A percentile compares a stretch with the other conserved stretches of the same genome.
These are phyloP conservation scores for Cladosporium sp. DNA, from an alignment of 2,329 filamentous ascomycete species.

Conservation along the genomic window DNA sequence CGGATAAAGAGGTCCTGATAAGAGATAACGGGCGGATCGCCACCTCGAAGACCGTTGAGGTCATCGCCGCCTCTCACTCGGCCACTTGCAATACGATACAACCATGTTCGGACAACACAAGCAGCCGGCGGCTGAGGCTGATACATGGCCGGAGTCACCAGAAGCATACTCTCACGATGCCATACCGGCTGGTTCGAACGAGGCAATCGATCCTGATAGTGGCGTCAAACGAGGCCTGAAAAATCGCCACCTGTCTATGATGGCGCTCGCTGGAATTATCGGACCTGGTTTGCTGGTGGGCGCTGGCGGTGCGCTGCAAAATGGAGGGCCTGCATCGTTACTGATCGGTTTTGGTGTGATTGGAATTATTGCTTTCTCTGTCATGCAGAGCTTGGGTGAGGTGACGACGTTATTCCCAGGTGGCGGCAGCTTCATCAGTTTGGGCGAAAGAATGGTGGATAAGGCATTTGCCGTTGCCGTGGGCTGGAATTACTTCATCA, in stretches of 20 bases:
- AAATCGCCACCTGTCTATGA: slow-evolving; percentile 62
- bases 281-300: slow-evolving; percentile 67
- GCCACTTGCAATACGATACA: neutral
- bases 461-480: slow-evolving; percentile 65
- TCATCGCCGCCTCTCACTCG: neutral
- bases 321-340: slow-evolving; percentile 66
- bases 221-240: slow-evolving; percentile 67
- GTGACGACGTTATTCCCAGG: slow-evolving; percentile 69
- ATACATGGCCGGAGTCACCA: slow-evolving; percentile 8
- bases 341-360: slow-evolving; percentile 71
- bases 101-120: slow-evolving; percentile 9
- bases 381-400: slow-evolving; percentile 73
- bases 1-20: neutral
- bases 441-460: slow-evolving; percentile 68
- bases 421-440: slow-evolving; percentile 66
- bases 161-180: slow-evolving; percentile 3
- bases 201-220: slow-evolving; percentile 41
- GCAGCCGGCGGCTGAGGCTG: slow-evolving; percentile 4
- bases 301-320: slow-evolving; percentile 63
- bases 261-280: slow-evolving; percentile 48
- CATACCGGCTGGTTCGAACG: neutral
- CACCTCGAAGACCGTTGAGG: neutral
- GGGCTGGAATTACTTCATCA: slow-evolving; percentile 69
- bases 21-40: neutral
- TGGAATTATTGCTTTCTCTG: slow-evolving; percentile 61